Conservation (phyloP, 2,329 filamentous ascomycete genomes). For the Paecilomyces formosus region DNA sequence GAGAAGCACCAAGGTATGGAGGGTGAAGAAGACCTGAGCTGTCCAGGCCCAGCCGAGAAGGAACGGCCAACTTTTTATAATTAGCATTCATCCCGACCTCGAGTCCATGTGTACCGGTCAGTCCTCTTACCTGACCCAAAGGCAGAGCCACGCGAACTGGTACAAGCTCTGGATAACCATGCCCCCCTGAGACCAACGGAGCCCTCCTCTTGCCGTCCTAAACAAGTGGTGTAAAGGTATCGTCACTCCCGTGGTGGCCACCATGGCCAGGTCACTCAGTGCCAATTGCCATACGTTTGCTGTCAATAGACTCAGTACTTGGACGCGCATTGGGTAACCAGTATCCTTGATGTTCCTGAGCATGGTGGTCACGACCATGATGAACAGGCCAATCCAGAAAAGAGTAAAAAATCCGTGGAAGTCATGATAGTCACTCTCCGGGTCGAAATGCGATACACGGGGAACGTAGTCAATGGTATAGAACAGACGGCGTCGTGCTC, state of each 20-base stretch:
- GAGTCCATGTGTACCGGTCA: neutral
- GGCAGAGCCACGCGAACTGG: conserved; percentile 67
- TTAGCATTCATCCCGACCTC: neutral
- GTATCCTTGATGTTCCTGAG: conserved; percentile 91
- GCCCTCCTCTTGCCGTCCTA: conserved; percentile 46
- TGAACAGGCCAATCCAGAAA: conserved; percentile 94
- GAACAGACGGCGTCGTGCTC: conserved; percentile 77
- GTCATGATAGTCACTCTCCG: conserved; percentile 81
- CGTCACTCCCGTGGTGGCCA: conserved; percentile 62
- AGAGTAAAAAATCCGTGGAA: conserved; percentile 97
- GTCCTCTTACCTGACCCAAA: conserved; percentile 63
- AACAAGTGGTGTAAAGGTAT: conserved; percentile 67
- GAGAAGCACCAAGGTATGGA: conserved; percentile 83
- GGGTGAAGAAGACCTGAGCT: conserved; percentile 84
- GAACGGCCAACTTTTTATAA: conserved; percentile 61
- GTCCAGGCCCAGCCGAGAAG: conserved; percentile 91
- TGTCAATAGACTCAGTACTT: conserved; percentile 83
- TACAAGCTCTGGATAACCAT: conserved; percentile 75
- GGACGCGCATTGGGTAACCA: conserved; percentile 72
- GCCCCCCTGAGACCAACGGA: conserved; percentile 72
- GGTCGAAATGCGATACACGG: conserved; percentile 92
- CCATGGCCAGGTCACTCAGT: conserved; percentile 79
- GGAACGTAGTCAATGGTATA: conserved; percentile 87
- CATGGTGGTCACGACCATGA: conserved; percentile 95
- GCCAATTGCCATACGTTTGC: conserved; percentile 83